These are phyloP conservation scores for Mucor saturninus DNA, from an alignment of 371 early-diverging fungal genomes.

Conservation along the genomic window DNA sequence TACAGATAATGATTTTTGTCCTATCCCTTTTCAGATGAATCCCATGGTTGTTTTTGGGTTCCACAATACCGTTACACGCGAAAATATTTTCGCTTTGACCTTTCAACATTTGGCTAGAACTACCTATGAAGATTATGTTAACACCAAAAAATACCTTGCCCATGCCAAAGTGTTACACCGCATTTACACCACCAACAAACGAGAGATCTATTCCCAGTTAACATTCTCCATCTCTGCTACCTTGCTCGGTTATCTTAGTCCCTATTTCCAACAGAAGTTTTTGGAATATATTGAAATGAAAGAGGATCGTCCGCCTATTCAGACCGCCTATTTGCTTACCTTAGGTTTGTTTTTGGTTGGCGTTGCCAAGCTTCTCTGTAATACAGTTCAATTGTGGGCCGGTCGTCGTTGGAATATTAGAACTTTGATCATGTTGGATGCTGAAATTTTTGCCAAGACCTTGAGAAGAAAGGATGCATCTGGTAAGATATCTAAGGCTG, in stretches of 20 bases:
- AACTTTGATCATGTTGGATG: conserved; percentile 50
- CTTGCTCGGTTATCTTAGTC: conserved; percentile 36
- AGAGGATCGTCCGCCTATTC: conserved; percentile 29
- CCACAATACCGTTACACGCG: conserved; percentile 23
- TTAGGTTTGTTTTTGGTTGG: conserved; percentile 52
- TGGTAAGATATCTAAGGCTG: conserved; percentile 33
- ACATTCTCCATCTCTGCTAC: conserved; percentile 41
- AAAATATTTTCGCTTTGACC: conserved; percentile 39
- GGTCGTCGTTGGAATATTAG: conserved; percentile 58
- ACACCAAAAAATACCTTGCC: conserved; percentile 1
- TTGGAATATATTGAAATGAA: conserved; percentile 44
- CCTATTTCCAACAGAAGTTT: conserved; percentile 53
- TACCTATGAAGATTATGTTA: conserved; percentile 31
- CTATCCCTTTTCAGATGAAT: conserved; percentile 30
- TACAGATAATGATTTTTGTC: background rate
- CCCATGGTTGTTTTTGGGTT: conserved; percentile 40
- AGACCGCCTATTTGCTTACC: conserved; percentile 49
- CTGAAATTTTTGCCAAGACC: conserved; percentile 58
- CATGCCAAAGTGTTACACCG: conserved; percentile 25
- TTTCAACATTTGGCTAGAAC: conserved; percentile 37
- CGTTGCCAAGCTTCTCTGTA: conserved; percentile 40
- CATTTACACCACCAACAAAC: conserved; percentile 32
- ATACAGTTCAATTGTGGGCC: conserved; percentile 49
- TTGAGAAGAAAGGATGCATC: conserved; percentile 55
- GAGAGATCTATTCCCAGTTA: conserved; percentile 35